A percentile compares a stretch with the other conserved stretches of the same genome.
Evolutionary conservation across 2,329 filamentous ascomycete species (phyloP).

Genomic region (Myotisia sp.): DNA sequence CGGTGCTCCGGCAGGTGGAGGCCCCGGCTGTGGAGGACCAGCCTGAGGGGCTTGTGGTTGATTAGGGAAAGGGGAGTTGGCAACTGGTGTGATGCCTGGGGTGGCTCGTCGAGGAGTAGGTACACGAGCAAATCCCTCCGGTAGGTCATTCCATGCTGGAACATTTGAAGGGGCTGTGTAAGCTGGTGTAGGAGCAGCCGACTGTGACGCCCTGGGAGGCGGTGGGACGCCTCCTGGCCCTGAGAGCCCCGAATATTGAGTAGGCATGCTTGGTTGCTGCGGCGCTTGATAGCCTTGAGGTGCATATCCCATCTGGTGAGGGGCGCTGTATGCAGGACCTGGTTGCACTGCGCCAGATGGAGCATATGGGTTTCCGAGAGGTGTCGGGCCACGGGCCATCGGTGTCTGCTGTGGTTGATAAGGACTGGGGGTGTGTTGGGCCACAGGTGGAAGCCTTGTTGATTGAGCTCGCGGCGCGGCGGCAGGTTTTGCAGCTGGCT

Average conservation of each 20-base stretch:
- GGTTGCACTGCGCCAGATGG: constrained; percentile 11
- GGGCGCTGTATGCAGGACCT: constrained; percentile 22
- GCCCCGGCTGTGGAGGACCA: constrained; percentile 28
- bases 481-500: constrained; percentile 34
- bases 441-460: constrained; percentile 19
- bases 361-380: constrained; percentile 20
- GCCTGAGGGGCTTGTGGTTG: constrained; percentile 36
- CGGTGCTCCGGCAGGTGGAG: constrained; percentile 34
- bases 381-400: constrained; percentile 16
- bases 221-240: constrained; percentile 35
- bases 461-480: constrained; percentile 28
- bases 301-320: constrained; percentile 20
- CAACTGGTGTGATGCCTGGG: constrained; percentile 46
- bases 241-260: constrained; percentile 22
- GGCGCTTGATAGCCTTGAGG: constrained; percentile 43
- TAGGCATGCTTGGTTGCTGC: constrained; percentile 20
- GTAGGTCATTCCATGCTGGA: constrained; percentile 88
- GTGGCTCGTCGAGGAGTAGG: constrained; percentile 60
- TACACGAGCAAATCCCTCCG: constrained; percentile 60
- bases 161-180: constrained; percentile 50
- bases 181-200: constrained; percentile 49
- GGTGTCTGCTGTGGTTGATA: constrained; percentile 19
- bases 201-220: constrained; percentile 54
- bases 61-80: constrained; percentile 62
- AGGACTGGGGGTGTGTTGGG: constrained; percentile 29